Evolutionary conservation across 768 basidiomycete genomes (phyloP).

Genomic region (Tulasnella sp.): DNA sequence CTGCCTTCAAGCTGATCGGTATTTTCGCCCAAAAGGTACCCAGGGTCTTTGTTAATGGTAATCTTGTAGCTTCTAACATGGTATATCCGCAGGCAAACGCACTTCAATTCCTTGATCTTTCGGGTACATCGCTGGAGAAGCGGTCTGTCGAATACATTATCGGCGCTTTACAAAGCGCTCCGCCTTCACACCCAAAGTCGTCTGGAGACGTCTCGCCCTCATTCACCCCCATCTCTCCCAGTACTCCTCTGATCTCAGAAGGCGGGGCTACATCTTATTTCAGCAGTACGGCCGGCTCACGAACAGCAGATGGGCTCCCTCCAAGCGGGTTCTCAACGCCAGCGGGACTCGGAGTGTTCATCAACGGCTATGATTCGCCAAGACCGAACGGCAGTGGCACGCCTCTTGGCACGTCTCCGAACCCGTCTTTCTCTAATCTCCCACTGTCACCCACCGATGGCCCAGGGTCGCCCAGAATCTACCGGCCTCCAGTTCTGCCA

Average conservation of each 20-base stretch:
- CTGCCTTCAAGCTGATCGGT: constrained; percentile 69
- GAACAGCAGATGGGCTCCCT: neutral
- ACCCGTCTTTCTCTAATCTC: neutral
- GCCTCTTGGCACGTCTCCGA: neutral
- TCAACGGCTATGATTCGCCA: neutral
- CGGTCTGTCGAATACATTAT: constrained; percentile 74
- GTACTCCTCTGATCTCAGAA: constrained; percentile 6
- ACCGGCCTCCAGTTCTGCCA: neutral
- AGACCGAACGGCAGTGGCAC: neutral
- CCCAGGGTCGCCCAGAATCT: neutral
- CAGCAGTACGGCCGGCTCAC: constrained; percentile 18
- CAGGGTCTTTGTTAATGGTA: neutral
- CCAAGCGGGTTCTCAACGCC: neutral
- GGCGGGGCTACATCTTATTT: neutral
- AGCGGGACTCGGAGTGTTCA: neutral
- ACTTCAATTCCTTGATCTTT: constrained; percentile 82
- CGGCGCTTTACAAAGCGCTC: constrained; percentile 40
- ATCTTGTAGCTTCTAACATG: constrained; percentile 8
- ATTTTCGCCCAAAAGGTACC: constrained; percentile 64
- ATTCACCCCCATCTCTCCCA: neutral
- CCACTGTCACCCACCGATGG: neutral
- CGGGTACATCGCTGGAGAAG: constrained; percentile 76
- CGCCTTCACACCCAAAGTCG: constrained; percentile 11
- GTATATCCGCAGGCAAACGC: constrained; percentile 43
- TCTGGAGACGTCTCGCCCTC: neutral